Conservation (phyloP, 108 stramenopile species). For the Conticribra guillardii region DNA sequence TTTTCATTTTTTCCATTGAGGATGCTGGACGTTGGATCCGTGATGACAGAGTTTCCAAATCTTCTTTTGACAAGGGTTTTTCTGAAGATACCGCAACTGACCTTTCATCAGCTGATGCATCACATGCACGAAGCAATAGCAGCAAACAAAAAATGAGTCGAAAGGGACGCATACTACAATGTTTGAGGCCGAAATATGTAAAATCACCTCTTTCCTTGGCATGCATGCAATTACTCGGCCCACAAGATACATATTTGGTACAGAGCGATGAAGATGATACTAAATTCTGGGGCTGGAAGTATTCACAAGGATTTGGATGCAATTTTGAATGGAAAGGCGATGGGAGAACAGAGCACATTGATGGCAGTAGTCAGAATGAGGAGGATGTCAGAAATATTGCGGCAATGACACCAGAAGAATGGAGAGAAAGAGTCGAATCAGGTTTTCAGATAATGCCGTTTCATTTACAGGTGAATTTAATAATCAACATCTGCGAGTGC, state of each 20-base stretch:
- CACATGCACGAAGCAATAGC: conserved; percentile 1
- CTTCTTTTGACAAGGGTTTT: background rate
- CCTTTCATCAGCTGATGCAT: too few relatives aligned
- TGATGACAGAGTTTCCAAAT: background rate
- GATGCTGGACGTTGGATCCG: conserved; percentile 59
- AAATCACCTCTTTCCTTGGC: conserved; percentile 63
- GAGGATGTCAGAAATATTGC: conserved; percentile 16
- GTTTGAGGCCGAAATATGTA: background rate
- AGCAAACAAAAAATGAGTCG: background rate
- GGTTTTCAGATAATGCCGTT: conserved; percentile 84
- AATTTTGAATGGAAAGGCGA: conserved; percentile 61
- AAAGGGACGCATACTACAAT: background rate
- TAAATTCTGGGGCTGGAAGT: conserved; percentile 80
- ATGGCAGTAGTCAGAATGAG: background rate
- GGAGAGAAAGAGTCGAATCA: conserved; percentile 56
- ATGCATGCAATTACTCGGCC: conserved; percentile 83
- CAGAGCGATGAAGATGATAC: conserved; percentile 77
- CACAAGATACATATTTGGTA: conserved; percentile 76
- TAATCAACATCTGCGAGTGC: too few relatives aligned
- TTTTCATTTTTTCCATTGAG: conserved; percentile 84
- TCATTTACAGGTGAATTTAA: conserved; percentile 21
- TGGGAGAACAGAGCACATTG: background rate
- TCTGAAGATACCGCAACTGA: too few relatives aligned
- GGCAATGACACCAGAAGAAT: conserved; percentile 58
- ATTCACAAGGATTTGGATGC: conserved; percentile 76